Percentiles rank a stretch among this genome's conserved stretches.
phyloP scores from a whole-genome alignment of 2,329 filamentous ascomycete species.

The Mycosphaerella sp. region DNA sequence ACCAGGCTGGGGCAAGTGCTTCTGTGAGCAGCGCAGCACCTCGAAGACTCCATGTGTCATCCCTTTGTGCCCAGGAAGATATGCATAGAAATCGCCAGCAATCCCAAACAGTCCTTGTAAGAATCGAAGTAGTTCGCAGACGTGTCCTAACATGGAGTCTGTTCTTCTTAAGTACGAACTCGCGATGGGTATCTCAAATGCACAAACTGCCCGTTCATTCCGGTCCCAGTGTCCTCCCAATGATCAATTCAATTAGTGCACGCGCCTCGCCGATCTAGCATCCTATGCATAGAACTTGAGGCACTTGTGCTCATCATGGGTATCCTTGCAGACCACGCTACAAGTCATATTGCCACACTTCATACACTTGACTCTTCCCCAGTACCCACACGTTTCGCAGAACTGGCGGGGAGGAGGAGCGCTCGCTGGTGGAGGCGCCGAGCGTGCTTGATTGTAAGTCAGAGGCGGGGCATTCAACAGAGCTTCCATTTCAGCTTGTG shows the following conservation, averaged over 20 bases:
- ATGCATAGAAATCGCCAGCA: too few relatives aligned
- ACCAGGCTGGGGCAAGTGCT: too few relatives aligned
- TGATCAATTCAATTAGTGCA: background rate
- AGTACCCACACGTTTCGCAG: conserved; percentile 76
- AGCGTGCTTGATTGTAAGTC: conserved; percentile 58
- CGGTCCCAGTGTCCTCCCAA: background rate
- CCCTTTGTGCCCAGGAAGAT: too few relatives aligned
- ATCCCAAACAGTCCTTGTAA: too few relatives aligned
- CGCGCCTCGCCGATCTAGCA: background rate
- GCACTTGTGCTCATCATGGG: conserved; percentile 66
- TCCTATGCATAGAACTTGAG: conserved; percentile 43
- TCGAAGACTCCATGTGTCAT: too few relatives aligned
- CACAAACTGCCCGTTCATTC: too few relatives aligned
- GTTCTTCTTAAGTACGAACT: too few relatives aligned
- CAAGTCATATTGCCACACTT: conserved; percentile 76
- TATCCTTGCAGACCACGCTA: conserved; percentile 65
- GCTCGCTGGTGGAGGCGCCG: conserved; percentile 35
- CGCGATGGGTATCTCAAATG: too few relatives aligned
- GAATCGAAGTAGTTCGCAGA: too few relatives aligned
- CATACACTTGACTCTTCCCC: conserved; percentile 68
- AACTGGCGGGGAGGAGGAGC: conserved; percentile 55
- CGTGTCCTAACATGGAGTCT: too few relatives aligned
- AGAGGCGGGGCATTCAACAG: conserved; percentile 60
- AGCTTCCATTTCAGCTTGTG: conserved; percentile 51
- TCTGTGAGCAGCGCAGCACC: too few relatives aligned